Base-by-base conservation (phyloP, 2,329 filamentous ascomycete genomes). In the Sphaerulina vaccinii region DNA sequence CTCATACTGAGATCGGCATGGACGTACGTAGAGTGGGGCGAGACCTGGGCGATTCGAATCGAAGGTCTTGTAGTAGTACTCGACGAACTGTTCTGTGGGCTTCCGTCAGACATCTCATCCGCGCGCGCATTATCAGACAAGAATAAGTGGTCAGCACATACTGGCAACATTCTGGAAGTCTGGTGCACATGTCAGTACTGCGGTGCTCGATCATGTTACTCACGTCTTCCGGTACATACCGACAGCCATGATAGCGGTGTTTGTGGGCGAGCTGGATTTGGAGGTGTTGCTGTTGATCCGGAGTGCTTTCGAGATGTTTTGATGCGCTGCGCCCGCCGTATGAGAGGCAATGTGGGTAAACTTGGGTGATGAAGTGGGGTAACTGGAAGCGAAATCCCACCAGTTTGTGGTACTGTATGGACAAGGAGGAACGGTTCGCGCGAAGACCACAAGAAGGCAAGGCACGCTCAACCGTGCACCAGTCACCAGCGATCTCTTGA, bases 1-100 rank as follows among this genome's bases (percentile, higher is more conserved):
- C n/a, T n/a, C n/a, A n/a, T n/a, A n/a, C n/a, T n/a, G n/a, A n/a
- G n/a, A n/a, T n/a, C n/a, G n/a, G n/a, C n/a, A n/a, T n/a, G 7
- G 22, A 47, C 49, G 65, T 82, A 96, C 92, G 79, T 96, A 97
- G 76, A 96, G 88, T 56, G 74, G 67, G 11, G 72, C 74, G 37
- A 96, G 81, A 45, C 70, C 65, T 50, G 74, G 73, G 66, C 90
- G 86, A 73, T 91, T 79, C 56, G 68, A 58, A 71, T 96, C 90
- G 74, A 96, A 96, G 54, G 84, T 85, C 67, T 86, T 79, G 81
- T 96, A 96, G 83, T 96, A 97, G 79, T 86, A 92, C 55, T 85
- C 70, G 62, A 92, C 86, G 74, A 97, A 96, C 75, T 95, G 82
- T 71, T 86, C 91, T 96, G 68, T 10, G n/a, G 19, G 19, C 7